phyloP scores from a whole-genome alignment of 345 rosid genomes.

The Boechera stricta region DNA sequence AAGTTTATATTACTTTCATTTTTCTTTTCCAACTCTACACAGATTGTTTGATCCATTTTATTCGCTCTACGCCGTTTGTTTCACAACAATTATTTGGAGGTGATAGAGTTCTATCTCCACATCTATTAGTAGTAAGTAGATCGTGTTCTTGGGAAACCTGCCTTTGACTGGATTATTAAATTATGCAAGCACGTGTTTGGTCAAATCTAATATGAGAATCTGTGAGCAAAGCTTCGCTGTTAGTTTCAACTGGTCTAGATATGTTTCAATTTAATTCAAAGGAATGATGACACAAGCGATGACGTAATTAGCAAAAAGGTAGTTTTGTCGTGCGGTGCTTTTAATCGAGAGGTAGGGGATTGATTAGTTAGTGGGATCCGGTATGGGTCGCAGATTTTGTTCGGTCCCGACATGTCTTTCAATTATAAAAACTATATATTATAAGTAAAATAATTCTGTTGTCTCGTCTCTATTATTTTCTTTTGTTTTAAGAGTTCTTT shows the following conservation, averaged over 20 bases:
- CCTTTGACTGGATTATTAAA: not conserved
- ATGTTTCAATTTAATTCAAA: not conserved
- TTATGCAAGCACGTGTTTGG: slow-evolving; percentile 19
- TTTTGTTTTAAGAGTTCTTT: not conserved
- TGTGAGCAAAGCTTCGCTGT: slow-evolving; percentile 15
- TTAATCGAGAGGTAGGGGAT: not conserved
- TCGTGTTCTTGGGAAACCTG: slow-evolving; percentile 23
- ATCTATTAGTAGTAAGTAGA: not conserved
- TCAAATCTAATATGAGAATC: not conserved
- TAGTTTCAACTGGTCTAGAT: slow-evolving; percentile 26
- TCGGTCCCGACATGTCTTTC: slow-evolving; percentile 38
- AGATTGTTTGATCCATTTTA: not conserved
- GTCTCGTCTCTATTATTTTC: not conserved
- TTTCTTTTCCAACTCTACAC: not conserved
- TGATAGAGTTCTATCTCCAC: not conserved
- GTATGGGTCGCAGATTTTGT: slow-evolving; percentile 33
- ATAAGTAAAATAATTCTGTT: not conserved
- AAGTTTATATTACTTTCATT: not conserved
- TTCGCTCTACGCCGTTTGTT: not conserved
- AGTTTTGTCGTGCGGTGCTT: slow-evolving; percentile 29
- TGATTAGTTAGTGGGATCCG: not conserved
- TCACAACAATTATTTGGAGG: not conserved
- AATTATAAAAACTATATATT: not conserved
- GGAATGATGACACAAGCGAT: slow-evolving; percentile 34
- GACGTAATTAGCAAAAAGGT: slow-evolving; percentile 33